These are phyloP conservation scores for Raphanus sativus DNA, from an alignment of 345 rosid species.

Conservation along the genomic window DNA sequence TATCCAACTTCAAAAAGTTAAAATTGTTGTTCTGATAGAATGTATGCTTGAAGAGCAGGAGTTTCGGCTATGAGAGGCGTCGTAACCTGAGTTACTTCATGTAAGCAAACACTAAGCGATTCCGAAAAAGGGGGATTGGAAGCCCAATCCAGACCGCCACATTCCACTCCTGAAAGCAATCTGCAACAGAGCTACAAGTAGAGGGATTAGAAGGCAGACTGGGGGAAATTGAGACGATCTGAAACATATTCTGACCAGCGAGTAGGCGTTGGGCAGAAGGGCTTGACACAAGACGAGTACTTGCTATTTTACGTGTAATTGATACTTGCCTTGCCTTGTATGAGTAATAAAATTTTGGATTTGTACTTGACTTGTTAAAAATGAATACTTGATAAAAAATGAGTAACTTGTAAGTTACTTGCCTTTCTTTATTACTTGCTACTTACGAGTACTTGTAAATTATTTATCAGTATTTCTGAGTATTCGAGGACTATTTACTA, in stretches of 20 bases:
- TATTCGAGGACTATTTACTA: too few relatives aligned
- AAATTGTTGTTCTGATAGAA: not conserved
- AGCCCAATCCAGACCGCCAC: not conserved
- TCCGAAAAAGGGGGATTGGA: not conserved
- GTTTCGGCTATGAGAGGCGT: not conserved
- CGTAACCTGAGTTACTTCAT: not conserved
- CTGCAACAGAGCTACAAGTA: not conserved
- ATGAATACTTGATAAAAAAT: too few relatives aligned
- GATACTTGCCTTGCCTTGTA: too few relatives aligned
- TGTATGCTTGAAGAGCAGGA: not conserved
- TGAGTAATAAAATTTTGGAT: too few relatives aligned
- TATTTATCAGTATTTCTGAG: too few relatives aligned
- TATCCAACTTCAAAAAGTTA: not conserved
- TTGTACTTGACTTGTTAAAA: too few relatives aligned
- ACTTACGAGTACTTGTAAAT: too few relatives aligned
- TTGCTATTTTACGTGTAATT: too few relatives aligned
- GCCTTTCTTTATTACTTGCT: too few relatives aligned
- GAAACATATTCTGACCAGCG: not conserved
- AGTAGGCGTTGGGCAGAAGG: too few relatives aligned
- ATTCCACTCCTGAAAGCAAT: not conserved
- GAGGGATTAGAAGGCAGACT: not conserved
- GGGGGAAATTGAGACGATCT: not conserved
- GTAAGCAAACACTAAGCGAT: not conserved
- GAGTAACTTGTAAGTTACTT: too few relatives aligned
- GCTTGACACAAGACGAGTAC: too few relatives aligned